phyloP scores from a whole-genome alignment of 129 eudicot genomes.

The Solidago caesia region DNA sequence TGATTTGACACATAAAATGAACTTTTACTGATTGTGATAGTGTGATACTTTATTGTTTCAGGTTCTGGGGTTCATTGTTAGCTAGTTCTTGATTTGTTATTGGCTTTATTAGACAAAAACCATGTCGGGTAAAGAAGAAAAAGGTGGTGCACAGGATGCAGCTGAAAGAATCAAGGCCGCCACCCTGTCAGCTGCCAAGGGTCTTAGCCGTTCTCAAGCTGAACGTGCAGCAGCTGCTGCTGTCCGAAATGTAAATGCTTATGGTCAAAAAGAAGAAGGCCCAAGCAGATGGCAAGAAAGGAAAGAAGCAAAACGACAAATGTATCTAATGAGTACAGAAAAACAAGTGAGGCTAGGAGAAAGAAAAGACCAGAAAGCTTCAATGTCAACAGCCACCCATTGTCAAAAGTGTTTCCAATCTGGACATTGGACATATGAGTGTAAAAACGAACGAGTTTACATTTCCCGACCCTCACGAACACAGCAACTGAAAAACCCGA shows the following conservation, averaged over 20 bases:
- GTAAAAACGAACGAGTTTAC: slow-evolving; percentile 89
- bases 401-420: slow-evolving; percentile 90
- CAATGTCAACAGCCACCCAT: slow-evolving; percentile 54
- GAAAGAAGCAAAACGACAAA: slow-evolving; percentile 93
- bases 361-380: slow-evolving; percentile 64
- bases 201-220: slow-evolving; percentile 95
- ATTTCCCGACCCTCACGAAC: slow-evolving; percentile 93
- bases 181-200: slow-evolving; percentile 90
- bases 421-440: slow-evolving; percentile 94
- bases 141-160: slow-evolving; percentile 83
- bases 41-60: background rate
- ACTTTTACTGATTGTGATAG: background rate
- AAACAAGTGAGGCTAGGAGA: slow-evolving; percentile 90
- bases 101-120: background rate
- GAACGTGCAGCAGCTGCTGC: slow-evolving; percentile 97
- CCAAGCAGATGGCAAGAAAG: slow-evolving; percentile 99
- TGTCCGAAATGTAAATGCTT: slow-evolving; percentile 87
- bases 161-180: slow-evolving; percentile 82
- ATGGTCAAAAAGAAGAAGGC: slow-evolving; percentile 98
- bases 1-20: too few species aligned
- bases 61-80: slow-evolving; percentile 9
- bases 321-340: slow-evolving; percentile 96
- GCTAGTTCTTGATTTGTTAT: slow-evolving; percentile 2
- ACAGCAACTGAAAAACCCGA: slow-evolving; percentile 85
- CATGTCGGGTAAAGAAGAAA: slow-evolving; percentile 67